These are phyloP conservation scores for Tripterygium wilfordii DNA, from an alignment of 177 flowering plant species.

Conservation along the genomic window DNA sequence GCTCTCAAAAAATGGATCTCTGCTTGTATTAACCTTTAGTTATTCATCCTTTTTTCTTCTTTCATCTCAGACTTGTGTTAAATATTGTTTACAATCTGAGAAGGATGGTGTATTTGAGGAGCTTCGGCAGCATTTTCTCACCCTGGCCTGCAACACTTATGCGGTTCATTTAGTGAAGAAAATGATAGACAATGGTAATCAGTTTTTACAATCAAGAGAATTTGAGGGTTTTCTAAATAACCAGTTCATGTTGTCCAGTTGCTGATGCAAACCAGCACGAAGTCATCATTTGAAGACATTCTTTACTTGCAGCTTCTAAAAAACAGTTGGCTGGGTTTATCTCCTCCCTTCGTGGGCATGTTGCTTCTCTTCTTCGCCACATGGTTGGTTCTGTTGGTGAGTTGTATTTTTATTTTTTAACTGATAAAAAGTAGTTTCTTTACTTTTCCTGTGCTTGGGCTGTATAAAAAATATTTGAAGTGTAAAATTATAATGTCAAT, in stretches of 20 bases:
- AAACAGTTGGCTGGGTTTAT: conserved; percentile 73
- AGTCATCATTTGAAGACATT: not conserved
- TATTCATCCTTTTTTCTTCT: conserved; percentile 1
- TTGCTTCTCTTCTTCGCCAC: conserved; percentile 85
- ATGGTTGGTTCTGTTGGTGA: conserved; percentile 96
- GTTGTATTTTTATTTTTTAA: conserved; percentile 16
- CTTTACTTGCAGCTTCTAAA: conserved; percentile 63
- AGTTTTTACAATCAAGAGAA: not conserved
- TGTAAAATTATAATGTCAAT: no score
- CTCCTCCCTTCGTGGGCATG: conserved; percentile 85
- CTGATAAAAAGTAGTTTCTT: no score
- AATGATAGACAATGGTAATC: conserved; percentile 82
- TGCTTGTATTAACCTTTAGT: not conserved
- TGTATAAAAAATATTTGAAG: no score
- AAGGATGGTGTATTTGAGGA: conserved; percentile 72
- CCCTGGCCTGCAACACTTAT: conserved; percentile 67
- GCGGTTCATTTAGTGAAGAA: conserved; percentile 88
- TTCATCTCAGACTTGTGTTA: conserved; percentile 70
- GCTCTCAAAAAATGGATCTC: not conserved
- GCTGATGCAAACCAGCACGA: no score
- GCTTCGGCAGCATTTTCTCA: conserved; percentile 71
- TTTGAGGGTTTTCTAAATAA: no score
- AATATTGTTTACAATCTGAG: conserved; percentile 74
- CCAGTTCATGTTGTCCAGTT: no score
- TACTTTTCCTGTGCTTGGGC: no score